Evolutionary conservation across 2,329 filamentous ascomycete species (phyloP).

Genomic region (Fusarium anthophilum): DNA sequence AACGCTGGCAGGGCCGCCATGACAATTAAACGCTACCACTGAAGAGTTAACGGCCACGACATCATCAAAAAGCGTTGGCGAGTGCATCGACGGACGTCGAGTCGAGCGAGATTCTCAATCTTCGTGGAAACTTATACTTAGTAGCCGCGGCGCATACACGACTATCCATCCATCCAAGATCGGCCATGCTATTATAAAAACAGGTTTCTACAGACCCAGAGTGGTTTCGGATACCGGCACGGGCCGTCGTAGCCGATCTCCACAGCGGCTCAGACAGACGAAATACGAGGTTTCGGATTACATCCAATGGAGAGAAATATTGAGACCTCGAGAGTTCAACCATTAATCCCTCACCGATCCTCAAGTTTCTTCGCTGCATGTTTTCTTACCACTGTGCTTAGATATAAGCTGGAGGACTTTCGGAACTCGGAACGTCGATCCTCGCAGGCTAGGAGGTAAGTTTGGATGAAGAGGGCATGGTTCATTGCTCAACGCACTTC

Average conservation of each 20-base stretch:
- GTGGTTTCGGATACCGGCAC: not conserved
- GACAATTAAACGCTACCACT: too few relatives aligned
- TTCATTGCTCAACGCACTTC: not conserved
- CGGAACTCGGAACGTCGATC: not conserved
- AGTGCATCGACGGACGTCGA: not conserved
- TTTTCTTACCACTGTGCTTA: too few relatives aligned
- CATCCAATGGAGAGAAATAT: not conserved
- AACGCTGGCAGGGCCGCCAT: too few relatives aligned
- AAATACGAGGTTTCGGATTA: not conserved
- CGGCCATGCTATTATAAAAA: not conserved
- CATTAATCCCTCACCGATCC: not conserved
- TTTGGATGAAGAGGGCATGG: too few relatives aligned
- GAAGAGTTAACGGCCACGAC: rapidly evolving
- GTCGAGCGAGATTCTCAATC: rapidly evolving
- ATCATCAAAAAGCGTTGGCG: rapidly evolving
- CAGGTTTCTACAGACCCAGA: too few relatives aligned
- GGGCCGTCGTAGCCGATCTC: not conserved
- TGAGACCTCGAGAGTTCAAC: rapidly evolving
- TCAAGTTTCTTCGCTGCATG: rapidly evolving
- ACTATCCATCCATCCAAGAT: too few relatives aligned
- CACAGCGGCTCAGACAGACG: not conserved
- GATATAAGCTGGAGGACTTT: not conserved
- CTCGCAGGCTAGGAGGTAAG: rapidly evolving
- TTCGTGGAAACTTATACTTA: rapidly evolving
- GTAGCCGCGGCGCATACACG: rapidly evolving